phyloP scores from a whole-genome alignment of 139 green algal species.

The Mesotaenium endlicherianum region DNA sequence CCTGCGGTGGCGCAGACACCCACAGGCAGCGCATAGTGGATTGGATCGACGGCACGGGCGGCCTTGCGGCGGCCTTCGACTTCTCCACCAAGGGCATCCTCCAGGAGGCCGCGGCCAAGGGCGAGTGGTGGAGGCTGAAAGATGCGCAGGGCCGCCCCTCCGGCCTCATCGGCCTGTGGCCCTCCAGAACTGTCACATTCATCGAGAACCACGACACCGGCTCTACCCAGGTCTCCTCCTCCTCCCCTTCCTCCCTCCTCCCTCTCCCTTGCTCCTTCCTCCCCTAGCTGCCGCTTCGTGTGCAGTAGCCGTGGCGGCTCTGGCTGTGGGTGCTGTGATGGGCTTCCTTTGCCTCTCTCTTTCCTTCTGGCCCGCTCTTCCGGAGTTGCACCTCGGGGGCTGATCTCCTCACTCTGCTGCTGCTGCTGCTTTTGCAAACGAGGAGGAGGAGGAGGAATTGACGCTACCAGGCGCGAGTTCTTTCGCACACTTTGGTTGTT shows the following conservation, averaged over 20 bases:
- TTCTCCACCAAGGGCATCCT: slow-evolving; percentile 56
- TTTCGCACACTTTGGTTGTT: too few species aligned
- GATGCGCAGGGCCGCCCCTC: slow-evolving; percentile 62
- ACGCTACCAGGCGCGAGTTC: too few species aligned
- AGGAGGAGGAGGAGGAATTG: too few species aligned
- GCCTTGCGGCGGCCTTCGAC: slow-evolving; percentile 54
- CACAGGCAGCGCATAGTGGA: slow-evolving; percentile 60
- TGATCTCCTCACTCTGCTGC: too few species aligned
- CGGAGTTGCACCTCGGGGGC: too few species aligned
- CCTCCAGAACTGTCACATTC: slow-evolving; percentile 57
- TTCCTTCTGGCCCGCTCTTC: too few species aligned
- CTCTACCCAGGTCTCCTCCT: slow-evolving; percentile 50
- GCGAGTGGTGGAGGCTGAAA: slow-evolving; percentile 91
- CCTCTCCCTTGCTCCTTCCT: neutral
- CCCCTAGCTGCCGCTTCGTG: neutral
- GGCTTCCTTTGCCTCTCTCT: too few species aligned
- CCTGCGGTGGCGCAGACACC: neutral
- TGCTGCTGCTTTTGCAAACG: too few species aligned
- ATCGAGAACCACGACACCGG: slow-evolving; percentile 67
- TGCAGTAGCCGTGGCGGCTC: too few species aligned
- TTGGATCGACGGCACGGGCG: slow-evolving; percentile 56
- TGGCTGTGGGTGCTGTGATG: too few species aligned
- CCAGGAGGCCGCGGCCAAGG: slow-evolving; percentile 82
- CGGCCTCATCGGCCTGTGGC: slow-evolving; percentile 60
- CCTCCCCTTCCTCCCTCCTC: neutral